Evolutionary conservation across 164 flowering plant genomes (phyloP).

Genomic region (Sextonia rubra): DNA sequence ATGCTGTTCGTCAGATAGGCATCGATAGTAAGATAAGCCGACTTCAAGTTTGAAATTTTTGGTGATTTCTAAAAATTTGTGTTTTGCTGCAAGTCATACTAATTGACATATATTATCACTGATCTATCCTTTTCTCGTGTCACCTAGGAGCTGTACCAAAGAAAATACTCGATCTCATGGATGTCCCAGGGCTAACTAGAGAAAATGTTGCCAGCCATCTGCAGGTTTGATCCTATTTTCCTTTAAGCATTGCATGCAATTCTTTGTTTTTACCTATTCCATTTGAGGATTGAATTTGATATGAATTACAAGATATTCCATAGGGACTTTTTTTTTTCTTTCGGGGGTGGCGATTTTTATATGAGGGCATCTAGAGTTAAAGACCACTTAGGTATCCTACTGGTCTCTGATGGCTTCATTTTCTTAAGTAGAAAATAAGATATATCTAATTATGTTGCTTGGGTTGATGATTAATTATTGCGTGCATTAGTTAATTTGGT

Average conservation of each 20-base stretch:
- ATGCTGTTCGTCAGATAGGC: not conserved
- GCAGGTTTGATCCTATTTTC: constrained; percentile 49
- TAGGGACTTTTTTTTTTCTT: too few relatives aligned
- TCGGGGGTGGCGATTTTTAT: too few relatives aligned
- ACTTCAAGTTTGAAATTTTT: too few relatives aligned
- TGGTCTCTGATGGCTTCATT: too few relatives aligned
- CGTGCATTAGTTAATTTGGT: too few relatives aligned
- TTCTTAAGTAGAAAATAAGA: too few relatives aligned
- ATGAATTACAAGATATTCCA: too few relatives aligned
- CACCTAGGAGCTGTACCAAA: constrained; percentile 81
- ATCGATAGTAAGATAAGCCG: not conserved
- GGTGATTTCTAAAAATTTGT: not conserved
- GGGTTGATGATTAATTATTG: too few relatives aligned
- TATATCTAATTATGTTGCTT: too few relatives aligned
- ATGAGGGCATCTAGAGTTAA: too few relatives aligned
- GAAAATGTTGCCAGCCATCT: constrained; percentile 97
- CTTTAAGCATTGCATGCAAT: not conserved
- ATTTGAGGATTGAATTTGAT: not conserved
- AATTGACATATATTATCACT: not conserved
- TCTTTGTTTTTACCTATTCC: not conserved
- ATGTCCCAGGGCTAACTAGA: constrained; percentile 85
- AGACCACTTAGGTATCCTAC: too few relatives aligned
- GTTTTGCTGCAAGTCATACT: not conserved
- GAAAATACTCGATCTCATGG: constrained; percentile 89
- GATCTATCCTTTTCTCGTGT: not conserved